Conservation (phyloP, 805 yeast genomes). For the Maudiozyma pseudohumilis region DNA sequence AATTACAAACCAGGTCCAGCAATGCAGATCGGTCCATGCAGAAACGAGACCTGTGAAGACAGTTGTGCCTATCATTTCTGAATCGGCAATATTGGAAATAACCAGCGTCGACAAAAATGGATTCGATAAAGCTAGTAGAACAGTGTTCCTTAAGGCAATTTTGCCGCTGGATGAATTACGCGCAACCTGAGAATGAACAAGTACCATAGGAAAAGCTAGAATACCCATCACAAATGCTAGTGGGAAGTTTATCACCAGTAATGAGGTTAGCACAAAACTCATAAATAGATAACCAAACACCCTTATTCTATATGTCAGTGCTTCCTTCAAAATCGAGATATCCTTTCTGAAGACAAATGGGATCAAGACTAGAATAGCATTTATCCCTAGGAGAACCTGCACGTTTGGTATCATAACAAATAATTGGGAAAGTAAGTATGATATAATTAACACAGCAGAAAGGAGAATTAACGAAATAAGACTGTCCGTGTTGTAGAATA, state of each 20-base stretch:
- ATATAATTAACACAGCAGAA: conserved; percentile 26
- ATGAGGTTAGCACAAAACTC: conserved; percentile 59
- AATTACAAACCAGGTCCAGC: conserved; percentile 79
- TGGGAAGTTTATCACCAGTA: conserved; percentile 77
- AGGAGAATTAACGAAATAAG: conserved; percentile 16
- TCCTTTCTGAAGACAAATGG: not conserved
- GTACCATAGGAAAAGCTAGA: conserved; percentile 64
- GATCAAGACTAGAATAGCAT: conserved; percentile 4
- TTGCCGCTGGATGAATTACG: not conserved
- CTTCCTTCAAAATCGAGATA: conserved; percentile 4
- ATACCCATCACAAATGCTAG: conserved; percentile 65
- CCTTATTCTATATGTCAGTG: conserved; percentile 28
- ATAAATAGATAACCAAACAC: conserved; percentile 46
- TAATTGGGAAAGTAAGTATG: conserved; percentile 11
- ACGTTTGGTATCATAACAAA: conserved; percentile 12
- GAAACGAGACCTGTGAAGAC: conserved; percentile 44
- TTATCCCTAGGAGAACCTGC: conserved; percentile 10
- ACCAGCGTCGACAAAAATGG: conserved; percentile 38
- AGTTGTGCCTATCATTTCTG: conserved; percentile 29
- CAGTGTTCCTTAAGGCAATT: conserved; percentile 18
- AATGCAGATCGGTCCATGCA: conserved; percentile 59
- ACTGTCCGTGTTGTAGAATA: conserved; percentile 14
- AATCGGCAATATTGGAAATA: conserved; percentile 25
- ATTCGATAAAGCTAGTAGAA: conserved; percentile 37
- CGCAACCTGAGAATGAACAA: conserved; percentile 29